Conservation (phyloP, 2,329 filamentous ascomycete genomes). For the Triangularia verruculosa region DNA sequence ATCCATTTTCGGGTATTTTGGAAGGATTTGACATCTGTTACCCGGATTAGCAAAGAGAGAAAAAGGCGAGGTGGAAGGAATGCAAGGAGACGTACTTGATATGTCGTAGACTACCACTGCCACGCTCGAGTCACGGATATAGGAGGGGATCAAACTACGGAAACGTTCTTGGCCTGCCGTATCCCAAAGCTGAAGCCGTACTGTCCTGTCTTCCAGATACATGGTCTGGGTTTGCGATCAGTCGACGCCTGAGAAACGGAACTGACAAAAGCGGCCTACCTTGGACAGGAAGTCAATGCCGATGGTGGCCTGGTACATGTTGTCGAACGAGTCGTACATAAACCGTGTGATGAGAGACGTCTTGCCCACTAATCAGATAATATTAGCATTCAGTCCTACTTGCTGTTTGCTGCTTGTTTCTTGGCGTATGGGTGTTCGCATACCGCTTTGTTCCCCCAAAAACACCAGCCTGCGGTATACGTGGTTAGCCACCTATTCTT, state of each 20-base stretch:
- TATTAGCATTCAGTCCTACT: slow-evolving; percentile 11
- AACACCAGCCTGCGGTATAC: slow-evolving; percentile 69
- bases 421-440: slow-evolving; percentile 32
- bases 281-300: slow-evolving; percentile 99
- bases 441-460: slow-evolving; percentile 97
- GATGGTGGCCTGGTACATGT: slow-evolving; percentile 99
- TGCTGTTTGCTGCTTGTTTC: neutral
- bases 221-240: slow-evolving; percentile 67
- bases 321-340: slow-evolving; percentile 99
- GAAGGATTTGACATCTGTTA: slow-evolving; percentile 83
- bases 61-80: neutral
- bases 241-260: neutral
- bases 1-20: slow-evolving; percentile 99
- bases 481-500: slow-evolving; percentile 10
- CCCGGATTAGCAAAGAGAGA: neutral
- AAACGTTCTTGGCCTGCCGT: slow-evolving; percentile 97
- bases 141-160: slow-evolving; percentile 93
- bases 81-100: slow-evolving; percentile 58
- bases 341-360: slow-evolving; percentile 98
- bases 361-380: slow-evolving; percentile 79
- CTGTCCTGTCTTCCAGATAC: slow-evolving; percentile 98
- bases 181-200: slow-evolving; percentile 96
- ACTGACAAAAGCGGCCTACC: slow-evolving; percentile 46
- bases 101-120: slow-evolving; percentile 99
- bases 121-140: slow-evolving; percentile 96